Percentiles rank a stretch among this genome's conserved stretches.
Conservation (phyloP, 1,284 basidiomycete species). For the Fomes fomentarius region DNA sequence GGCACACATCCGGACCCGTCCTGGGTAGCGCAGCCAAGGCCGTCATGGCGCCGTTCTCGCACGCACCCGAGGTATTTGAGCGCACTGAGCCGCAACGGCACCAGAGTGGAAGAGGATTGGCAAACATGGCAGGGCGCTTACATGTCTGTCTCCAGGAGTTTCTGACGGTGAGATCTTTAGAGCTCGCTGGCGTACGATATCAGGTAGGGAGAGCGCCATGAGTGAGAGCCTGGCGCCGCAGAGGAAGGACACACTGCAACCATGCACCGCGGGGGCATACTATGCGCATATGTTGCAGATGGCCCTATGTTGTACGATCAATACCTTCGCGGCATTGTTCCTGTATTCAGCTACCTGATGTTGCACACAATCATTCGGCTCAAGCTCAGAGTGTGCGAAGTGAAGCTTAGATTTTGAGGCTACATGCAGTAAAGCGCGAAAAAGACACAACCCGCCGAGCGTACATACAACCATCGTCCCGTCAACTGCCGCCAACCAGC, state of each 20-base stretch:
- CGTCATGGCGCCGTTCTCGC: slow-evolving; percentile 39
- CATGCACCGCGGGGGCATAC: slow-evolving; percentile 18
- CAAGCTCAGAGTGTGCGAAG: slow-evolving; percentile 16
- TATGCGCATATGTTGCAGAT: not conserved
- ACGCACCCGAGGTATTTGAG: slow-evolving; percentile 37
- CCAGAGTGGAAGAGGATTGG: slow-evolving; percentile 33
- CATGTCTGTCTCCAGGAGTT: slow-evolving; percentile 40
- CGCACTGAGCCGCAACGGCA: slow-evolving; percentile 40
- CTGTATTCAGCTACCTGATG: too few species aligned
- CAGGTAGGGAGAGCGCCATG: slow-evolving; percentile 40
- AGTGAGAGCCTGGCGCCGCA: slow-evolving; percentile 38
- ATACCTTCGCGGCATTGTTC: too few species aligned
- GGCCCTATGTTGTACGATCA: not conserved
- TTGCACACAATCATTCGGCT: not conserved
- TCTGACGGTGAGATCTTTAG: slow-evolving; percentile 39
- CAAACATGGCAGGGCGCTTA: slow-evolving; percentile 44
- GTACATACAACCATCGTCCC: slow-evolving; percentile 24
- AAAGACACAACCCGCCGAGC: slow-evolving; percentile 25
- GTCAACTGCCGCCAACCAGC: slow-evolving; percentile 17
- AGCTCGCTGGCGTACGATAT: slow-evolving; percentile 39
- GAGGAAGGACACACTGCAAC: slow-evolving; percentile 36
- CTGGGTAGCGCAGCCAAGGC: slow-evolving; percentile 39
- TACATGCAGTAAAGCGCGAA: slow-evolving; percentile 30
- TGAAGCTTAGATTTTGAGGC: slow-evolving; percentile 31
- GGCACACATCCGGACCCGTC: slow-evolving; percentile 45